Evolutionary conservation across 345 rosid genomes (phyloP).

Genomic region (Laguncularia racemosa): DNA sequence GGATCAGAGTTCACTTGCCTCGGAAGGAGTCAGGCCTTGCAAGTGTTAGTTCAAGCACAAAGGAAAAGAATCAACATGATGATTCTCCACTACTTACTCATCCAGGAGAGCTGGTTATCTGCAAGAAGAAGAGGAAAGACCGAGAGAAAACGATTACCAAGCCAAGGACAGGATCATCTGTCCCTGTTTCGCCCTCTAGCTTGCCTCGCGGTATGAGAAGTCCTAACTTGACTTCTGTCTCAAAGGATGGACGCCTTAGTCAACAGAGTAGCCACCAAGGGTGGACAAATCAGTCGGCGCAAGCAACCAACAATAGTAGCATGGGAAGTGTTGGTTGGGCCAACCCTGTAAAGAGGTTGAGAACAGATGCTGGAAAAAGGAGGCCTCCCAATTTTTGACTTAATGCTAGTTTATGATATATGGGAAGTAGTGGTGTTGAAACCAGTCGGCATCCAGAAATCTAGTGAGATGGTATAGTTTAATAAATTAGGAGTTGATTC

Average conservation of each 20-base stretch:
- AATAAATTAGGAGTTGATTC: too few relatives aligned
- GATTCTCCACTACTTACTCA: conserved; percentile 64
- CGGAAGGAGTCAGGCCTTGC: conserved; percentile 65
- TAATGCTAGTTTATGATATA: conserved; percentile 1
- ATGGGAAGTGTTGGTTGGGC: conserved; percentile 90
- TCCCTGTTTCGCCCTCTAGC: conserved; percentile 76
- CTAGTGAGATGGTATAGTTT: too few relatives aligned
- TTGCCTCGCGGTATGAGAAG: conserved; percentile 54
- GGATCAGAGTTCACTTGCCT: conserved; percentile 60
- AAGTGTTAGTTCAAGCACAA: conserved; percentile 36
- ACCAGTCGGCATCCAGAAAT: too few relatives aligned
- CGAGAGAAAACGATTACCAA: conserved; percentile 65
- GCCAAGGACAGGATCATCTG: conserved; percentile 56
- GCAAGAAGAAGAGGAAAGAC: conserved; percentile 99
- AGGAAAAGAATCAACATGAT: conserved; percentile 50
- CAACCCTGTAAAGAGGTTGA: conserved; percentile 91
- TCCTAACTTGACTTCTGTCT: conserved; percentile 37
- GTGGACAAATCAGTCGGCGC: conserved; percentile 61
- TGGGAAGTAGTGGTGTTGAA: neutral
- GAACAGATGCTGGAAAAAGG: conserved; percentile 90
- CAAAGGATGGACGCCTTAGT: conserved; percentile 44
- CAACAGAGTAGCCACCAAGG: conserved; percentile 52
- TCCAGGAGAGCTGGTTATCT: conserved; percentile 89
- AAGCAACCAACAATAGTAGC: conserved; percentile 40
- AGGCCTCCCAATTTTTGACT: conserved; percentile 79